A percentile compares a stretch with the other conserved stretches of the same genome.
These are phyloP conservation scores for Aspergillus nomiae DNA, from an alignment of 2,329 filamentous ascomycete genomes.

Conservation along the genomic window DNA sequence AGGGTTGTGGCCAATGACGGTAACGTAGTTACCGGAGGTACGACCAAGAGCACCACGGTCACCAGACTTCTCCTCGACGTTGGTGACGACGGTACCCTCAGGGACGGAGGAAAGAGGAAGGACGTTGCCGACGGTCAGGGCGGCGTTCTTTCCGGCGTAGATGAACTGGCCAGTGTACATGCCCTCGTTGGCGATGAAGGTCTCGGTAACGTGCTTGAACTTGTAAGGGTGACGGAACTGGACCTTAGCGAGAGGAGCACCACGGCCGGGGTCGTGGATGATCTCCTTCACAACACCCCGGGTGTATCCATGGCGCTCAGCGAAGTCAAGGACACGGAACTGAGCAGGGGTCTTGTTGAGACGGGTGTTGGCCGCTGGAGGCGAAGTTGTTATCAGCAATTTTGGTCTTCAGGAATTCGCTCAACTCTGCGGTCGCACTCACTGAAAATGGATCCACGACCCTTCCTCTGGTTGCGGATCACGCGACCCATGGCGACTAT, in stretches of 20 bases:
- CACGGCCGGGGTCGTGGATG: constrained; percentile 97
- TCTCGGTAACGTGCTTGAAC: constrained; percentile 97
- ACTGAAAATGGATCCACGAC: constrained; percentile 78
- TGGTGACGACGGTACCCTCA: constrained; percentile 98
- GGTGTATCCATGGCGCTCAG: constrained; percentile 96
- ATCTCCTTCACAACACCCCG: constrained; percentile 98
- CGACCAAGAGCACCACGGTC: constrained; percentile 95
- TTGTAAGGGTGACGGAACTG: constrained; percentile 97
- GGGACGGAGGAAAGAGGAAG: constrained; percentile 92
- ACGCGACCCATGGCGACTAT: constrained; percentile 65
- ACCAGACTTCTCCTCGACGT: constrained; percentile 98
- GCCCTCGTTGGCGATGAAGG: constrained; percentile 99
- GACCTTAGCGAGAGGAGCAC: constrained; percentile 95
- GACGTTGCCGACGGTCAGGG: constrained; percentile 95
- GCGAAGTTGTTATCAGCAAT: constrained; percentile 37
- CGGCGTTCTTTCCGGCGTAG: constrained; percentile 99
- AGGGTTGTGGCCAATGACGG: constrained; percentile 95
- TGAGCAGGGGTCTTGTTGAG: constrained; percentile 94
- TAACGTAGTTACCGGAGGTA: constrained; percentile 99
- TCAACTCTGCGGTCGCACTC: constrained; percentile 49
- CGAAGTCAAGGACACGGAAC: constrained; percentile 95
- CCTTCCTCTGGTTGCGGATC: constrained; percentile 76
- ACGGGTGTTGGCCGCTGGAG: constrained; percentile 74
- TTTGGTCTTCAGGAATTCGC: constrained; percentile 16
- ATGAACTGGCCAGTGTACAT: constrained; percentile 99